These are phyloP conservation scores for Ceratocystis harringtonii DNA, from an alignment of 2,329 filamentous ascomycete genomes.

Conservation along the genomic window DNA sequence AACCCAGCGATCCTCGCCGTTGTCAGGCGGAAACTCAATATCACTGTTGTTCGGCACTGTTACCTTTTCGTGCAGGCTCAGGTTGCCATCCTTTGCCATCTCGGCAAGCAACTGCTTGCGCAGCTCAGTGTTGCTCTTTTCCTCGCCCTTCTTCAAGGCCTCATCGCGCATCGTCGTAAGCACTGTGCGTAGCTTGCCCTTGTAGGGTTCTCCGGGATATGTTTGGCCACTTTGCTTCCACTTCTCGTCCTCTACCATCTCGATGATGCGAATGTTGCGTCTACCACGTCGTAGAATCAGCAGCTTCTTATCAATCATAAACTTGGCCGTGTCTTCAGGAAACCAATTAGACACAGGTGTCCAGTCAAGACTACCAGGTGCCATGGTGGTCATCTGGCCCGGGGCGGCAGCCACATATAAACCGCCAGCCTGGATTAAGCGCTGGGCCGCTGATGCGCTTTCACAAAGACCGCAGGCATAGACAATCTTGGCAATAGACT, in stretches of 20 bases:
- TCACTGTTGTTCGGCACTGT: constrained; percentile 28
- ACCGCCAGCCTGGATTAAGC: constrained; percentile 39
- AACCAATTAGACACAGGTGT: constrained; percentile 46
- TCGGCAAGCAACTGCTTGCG: constrained; percentile 22
- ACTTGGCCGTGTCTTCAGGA: constrained; percentile 41
- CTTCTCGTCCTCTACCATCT: constrained; percentile 42
- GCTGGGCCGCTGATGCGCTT: constrained; percentile 43
- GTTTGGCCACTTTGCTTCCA: constrained; percentile 34
- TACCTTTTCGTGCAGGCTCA: constrained; percentile 18
- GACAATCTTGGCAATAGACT: constrained; percentile 44
- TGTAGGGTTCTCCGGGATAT: constrained; percentile 40
- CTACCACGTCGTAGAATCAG: constrained; percentile 49
- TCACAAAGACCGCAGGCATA: constrained; percentile 42
- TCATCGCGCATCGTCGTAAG: constrained; percentile 27
- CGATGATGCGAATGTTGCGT: constrained; percentile 46
- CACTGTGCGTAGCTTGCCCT: constrained; percentile 33
- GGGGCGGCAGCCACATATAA: constrained; percentile 46
- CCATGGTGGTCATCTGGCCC: constrained; percentile 28
- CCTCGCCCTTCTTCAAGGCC: constrained; percentile 23
- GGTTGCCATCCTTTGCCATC: constrained; percentile 12
- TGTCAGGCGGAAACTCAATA: constrained; percentile 26
- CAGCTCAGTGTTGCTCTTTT: constrained; percentile 21
- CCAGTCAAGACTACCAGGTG: constrained; percentile 41
- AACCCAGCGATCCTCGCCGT: constrained; percentile 10
- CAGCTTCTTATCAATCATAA: constrained; percentile 43